Conservation (phyloP, 1,284 basidiomycete genomes). For the Ustilago lituana region DNA sequence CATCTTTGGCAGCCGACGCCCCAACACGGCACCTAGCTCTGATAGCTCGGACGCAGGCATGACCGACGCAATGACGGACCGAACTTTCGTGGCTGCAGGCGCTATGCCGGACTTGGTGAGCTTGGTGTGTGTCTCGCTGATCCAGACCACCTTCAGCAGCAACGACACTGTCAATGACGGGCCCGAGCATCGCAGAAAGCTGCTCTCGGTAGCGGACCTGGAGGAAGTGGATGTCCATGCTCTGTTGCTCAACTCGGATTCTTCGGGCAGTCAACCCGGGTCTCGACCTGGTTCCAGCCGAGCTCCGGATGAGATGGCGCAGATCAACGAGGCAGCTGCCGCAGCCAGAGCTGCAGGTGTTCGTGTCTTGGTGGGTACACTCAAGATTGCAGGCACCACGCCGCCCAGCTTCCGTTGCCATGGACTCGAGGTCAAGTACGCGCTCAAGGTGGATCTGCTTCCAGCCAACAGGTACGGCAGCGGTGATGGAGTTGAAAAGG, state of each 20-base stretch:
- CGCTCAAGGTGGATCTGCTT: slow-evolving; percentile 60
- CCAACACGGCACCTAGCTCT: slow-evolving; percentile 53
- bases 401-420: slow-evolving; percentile 60
- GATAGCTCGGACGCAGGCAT: slow-evolving; percentile 43
- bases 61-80: slow-evolving; percentile 38
- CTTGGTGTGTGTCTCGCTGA: slow-evolving; percentile 54
- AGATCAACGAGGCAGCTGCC: slow-evolving; percentile 34
- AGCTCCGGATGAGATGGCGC: slow-evolving; percentile 38
- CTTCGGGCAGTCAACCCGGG: slow-evolving; percentile 29
- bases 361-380: slow-evolving; percentile 51
- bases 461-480: slow-evolving; percentile 35
- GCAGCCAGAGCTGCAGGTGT: slow-evolving; percentile 45
- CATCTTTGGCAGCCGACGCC: slow-evolving; percentile 44
- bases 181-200: slow-evolving; percentile 50
- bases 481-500: slow-evolving; percentile 37
- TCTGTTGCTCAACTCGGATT: slow-evolving; percentile 42
- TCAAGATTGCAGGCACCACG: slow-evolving; percentile 47
- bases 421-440: slow-evolving; percentile 62
- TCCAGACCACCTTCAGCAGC: slow-evolving; percentile 60
- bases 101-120: slow-evolving; percentile 46
- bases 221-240: slow-evolving; percentile 58
- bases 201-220: slow-evolving; percentile 58
- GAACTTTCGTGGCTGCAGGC: slow-evolving; percentile 30
- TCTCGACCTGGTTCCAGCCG: slow-evolving; percentile 39
- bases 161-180: slow-evolving; percentile 54